Percentiles rank a stretch among this genome's conserved stretches.
These are phyloP conservation scores for Fomitopsis pinicola DNA, from an alignment of 1,284 basidiomycete species.

Conservation along the genomic window DNA sequence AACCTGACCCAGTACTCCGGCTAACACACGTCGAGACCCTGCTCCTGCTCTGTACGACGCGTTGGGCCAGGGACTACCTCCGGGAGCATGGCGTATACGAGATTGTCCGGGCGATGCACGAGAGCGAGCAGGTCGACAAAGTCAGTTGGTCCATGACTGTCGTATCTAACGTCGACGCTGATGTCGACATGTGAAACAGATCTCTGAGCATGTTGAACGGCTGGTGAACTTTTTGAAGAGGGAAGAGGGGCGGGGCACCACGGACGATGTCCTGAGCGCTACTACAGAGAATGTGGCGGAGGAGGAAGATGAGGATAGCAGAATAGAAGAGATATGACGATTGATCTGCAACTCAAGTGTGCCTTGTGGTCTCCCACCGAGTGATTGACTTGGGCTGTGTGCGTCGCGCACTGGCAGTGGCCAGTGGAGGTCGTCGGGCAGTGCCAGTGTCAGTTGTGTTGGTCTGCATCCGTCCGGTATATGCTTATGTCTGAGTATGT, in stretches of 20 bases:
- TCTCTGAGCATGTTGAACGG: conserved; percentile 59
- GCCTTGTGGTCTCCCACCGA: neutral
- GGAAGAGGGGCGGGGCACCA: conserved; percentile 55
- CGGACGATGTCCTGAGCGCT: conserved; percentile 24
- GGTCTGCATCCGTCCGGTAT: neutral
- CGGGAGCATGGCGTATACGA: conserved; percentile 85
- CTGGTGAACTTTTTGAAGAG: conserved; percentile 75
- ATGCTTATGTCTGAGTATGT: too few relatives aligned
- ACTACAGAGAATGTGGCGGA: conserved; percentile 18
- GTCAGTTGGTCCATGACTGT: conserved; percentile 34
- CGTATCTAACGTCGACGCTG: neutral
- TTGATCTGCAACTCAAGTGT: neutral
- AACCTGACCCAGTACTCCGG: conserved; percentile 77
- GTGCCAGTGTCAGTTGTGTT: too few relatives aligned
- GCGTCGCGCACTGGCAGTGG: too few relatives aligned
- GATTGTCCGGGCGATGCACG: conserved; percentile 79
- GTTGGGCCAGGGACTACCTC: conserved; percentile 82
- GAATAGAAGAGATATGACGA: conserved; percentile 33
- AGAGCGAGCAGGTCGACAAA: conserved; percentile 77
- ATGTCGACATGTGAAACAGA: conserved; percentile 25
- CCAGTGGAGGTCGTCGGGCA: too few relatives aligned
- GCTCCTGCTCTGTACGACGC: conserved; percentile 84
- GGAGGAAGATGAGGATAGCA: conserved; percentile 46
- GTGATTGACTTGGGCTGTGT: neutral
- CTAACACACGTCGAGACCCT: conserved; percentile 88